Evolutionary conservation across 768 basidiomycete genomes (phyloP).

Genomic region (Agaricus sinodeliciosus): DNA sequence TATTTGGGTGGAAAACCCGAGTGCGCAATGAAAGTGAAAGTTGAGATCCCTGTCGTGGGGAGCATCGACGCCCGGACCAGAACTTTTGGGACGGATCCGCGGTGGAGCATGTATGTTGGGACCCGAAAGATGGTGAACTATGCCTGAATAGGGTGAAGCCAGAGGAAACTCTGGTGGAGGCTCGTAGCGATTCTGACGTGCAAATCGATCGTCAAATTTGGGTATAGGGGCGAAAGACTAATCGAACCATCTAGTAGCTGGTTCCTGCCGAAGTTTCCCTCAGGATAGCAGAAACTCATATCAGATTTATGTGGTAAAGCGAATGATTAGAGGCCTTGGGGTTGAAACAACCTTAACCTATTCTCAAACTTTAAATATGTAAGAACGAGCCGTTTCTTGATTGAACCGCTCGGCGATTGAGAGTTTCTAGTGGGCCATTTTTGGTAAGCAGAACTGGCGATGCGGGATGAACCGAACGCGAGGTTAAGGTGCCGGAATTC

Average conservation of each 20-base stretch:
- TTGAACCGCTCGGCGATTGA: slow-evolving; percentile 78
- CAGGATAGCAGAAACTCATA: slow-evolving; percentile 49
- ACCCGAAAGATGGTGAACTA: slow-evolving; percentile 91
- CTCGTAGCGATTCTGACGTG: slow-evolving; percentile 94
- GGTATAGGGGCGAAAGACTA: slow-evolving; percentile 96
- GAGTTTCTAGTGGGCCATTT: slow-evolving; percentile 80
- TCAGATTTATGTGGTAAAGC: slow-evolving; percentile 68
- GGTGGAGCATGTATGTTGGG: slow-evolving; percentile 82
- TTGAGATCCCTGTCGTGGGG: slow-evolving; percentile 56
- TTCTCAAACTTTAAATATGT: slow-evolving; percentile 81
- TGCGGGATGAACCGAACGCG: slow-evolving; percentile 65
- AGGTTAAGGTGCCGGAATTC: slow-evolving; percentile 75
- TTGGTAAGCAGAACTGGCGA: slow-evolving; percentile 66
- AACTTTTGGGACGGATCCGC: slow-evolving; percentile 68
- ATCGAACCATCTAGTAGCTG: slow-evolving; percentile 93
- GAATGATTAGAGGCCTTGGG: slow-evolving; percentile 91
- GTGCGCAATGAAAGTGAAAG: slow-evolving; percentile 69
- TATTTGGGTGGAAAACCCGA: slow-evolving; percentile 69
- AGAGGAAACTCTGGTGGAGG: slow-evolving; percentile 96
- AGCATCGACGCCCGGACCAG: slow-evolving; percentile 71
- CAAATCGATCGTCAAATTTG: slow-evolving; percentile 94
- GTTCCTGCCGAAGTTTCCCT: slow-evolving; percentile 89
- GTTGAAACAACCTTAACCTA: slow-evolving; percentile 85
- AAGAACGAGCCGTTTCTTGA: slow-evolving; percentile 80
- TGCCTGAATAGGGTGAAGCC: slow-evolving; percentile 86